phyloP scores from a whole-genome alignment of 2,329 filamentous ascomycete genomes.

The Cadophora sp. region DNA sequence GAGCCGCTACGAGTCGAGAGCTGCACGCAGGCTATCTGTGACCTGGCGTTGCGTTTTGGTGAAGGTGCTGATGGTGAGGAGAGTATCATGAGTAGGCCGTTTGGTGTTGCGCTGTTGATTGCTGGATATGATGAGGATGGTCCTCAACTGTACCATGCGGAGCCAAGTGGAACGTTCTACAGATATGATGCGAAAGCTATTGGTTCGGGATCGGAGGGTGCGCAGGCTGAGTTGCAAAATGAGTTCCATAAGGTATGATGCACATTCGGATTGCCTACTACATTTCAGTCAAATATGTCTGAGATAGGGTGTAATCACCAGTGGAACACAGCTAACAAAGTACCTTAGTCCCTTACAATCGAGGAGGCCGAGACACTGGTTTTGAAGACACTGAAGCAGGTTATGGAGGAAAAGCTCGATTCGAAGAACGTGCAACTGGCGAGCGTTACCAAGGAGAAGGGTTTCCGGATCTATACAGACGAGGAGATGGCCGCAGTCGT shows the following conservation, averaged over 20 bases:
- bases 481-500: conserved; percentile 97
- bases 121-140: conserved; percentile 98
- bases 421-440: conserved; percentile 98
- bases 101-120: conserved; percentile 95
- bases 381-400: conserved; percentile 97
- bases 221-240: conserved; percentile 96
- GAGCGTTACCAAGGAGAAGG: conserved; percentile 96
- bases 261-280: background rate
- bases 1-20: conserved; percentile 95
- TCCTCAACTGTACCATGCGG: conserved; percentile 95
- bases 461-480: conserved; percentile 98
- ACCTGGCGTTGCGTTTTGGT: conserved; percentile 93
- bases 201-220: conserved; percentile 94
- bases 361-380: conserved; percentile 93
- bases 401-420: conserved; percentile 99
- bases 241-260: conserved; percentile 85
- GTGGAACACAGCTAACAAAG: conserved; percentile 32
- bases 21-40: conserved; percentile 98
- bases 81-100: conserved; percentile 97
- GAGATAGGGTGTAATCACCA: too few species aligned
- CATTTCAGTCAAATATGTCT: background rate
- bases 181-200: conserved; percentile 99
- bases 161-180: conserved; percentile 98
- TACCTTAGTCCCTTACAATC: conserved; percentile 80
- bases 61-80: conserved; percentile 98